Percentiles rank a stretch among this genome's conserved stretches.
These are phyloP conservation scores for Zygosaccharomyces kombuchaensis DNA, from an alignment of 805 yeast species.

Conservation along the genomic window DNA sequence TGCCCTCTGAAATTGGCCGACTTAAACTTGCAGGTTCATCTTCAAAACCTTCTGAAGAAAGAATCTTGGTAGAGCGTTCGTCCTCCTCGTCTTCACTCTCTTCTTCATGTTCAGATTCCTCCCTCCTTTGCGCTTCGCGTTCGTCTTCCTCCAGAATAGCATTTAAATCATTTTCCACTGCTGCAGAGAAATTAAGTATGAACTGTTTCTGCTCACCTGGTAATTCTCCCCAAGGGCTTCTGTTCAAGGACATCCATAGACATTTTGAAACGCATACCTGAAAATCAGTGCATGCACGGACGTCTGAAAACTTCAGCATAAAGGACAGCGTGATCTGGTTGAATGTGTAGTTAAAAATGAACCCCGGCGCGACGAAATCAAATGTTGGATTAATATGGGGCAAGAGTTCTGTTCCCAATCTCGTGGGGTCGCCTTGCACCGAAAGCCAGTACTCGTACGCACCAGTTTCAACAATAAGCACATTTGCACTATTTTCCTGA, in stretches of 20 bases:
- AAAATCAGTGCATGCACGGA: slow-evolving; percentile 43
- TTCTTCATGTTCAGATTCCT: slow-evolving; percentile 28
- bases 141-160: slow-evolving; percentile 27
- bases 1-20: slow-evolving; percentile 36
- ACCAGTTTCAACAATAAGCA: slow-evolving; percentile 42
- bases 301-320: slow-evolving; percentile 50
- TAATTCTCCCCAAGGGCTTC: slow-evolving; percentile 43
- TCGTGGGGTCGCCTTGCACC: slow-evolving; percentile 32
- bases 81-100: slow-evolving; percentile 33
- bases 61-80: slow-evolving; percentile 27
- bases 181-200: slow-evolving; percentile 50
- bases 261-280: slow-evolving; percentile 49
- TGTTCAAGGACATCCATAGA: slow-evolving; percentile 59
- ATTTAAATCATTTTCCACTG: slow-evolving; percentile 38
- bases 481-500: slow-evolving; percentile 36
- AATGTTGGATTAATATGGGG: slow-evolving; percentile 63
- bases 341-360: slow-evolving; percentile 58
- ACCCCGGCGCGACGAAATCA: slow-evolving; percentile 46
- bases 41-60: slow-evolving; percentile 21
- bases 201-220: slow-evolving; percentile 49
- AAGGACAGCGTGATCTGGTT: slow-evolving; percentile 50
- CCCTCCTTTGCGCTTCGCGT: slow-evolving; percentile 1
- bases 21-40: slow-evolving; percentile 11
- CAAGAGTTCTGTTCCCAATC: slow-evolving; percentile 41
- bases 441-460: slow-evolving; percentile 53